Evolutionary conservation across 441 rosid species (phyloP).

Genomic region (Erodium chrysanthum): DNA sequence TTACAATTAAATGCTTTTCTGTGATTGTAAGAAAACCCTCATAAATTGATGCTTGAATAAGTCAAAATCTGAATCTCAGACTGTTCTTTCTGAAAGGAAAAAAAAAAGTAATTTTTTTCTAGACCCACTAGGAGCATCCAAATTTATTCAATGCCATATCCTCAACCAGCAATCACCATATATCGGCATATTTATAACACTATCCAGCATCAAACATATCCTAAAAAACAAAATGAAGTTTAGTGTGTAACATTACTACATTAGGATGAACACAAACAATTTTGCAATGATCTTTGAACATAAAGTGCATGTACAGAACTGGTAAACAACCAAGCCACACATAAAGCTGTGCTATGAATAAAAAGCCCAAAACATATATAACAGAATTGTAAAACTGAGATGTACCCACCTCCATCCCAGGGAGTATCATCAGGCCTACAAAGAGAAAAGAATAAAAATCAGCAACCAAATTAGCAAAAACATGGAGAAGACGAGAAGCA

Average conservation of each 20-base stretch:
- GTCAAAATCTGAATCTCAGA: not conserved
- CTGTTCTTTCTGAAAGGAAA: not conserved
- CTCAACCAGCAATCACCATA: not conserved
- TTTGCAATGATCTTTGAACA: not conserved
- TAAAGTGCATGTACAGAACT: not conserved
- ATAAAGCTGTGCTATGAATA: not conserved
- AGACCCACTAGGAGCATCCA: not conserved
- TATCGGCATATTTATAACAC: not conserved
- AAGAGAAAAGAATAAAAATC: not conserved
- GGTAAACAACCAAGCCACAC: not conserved
- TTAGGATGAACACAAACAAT: not conserved
- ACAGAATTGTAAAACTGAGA: not conserved
- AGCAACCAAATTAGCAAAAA: slow-evolving; percentile 5
- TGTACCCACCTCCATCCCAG: slow-evolving; percentile 48
- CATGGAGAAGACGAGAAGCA: not conserved
- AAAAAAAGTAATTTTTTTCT: not conserved
- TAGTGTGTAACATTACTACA: too few species aligned
- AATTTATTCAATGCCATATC: not conserved
- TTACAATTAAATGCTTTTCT: not conserved
- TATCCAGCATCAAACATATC: not conserved
- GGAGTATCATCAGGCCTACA: slow-evolving; percentile 56
- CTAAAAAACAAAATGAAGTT: not conserved
- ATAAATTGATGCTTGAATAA: not conserved
- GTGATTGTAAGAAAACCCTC: not conserved
- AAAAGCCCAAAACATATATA: not conserved